Evolutionary conservation across 2,329 filamentous ascomycete species (phyloP).

Genomic region (Penicillium polonicum): DNA sequence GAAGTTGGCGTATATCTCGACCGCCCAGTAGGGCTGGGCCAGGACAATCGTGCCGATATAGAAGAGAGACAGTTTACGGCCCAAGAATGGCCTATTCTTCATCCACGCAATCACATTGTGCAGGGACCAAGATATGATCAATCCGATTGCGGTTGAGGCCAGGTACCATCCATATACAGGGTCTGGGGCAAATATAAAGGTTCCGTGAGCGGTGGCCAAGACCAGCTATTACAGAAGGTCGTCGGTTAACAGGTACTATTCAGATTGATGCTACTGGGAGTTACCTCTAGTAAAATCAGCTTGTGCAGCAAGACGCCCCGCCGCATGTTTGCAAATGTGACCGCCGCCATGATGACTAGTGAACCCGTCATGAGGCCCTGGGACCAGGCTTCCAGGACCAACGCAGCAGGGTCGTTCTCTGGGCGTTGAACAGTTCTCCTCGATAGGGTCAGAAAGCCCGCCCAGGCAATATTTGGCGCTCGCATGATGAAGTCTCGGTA

Average conservation of each 20-base stretch:
- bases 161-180: background rate
- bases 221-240: background rate
- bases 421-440: background rate
- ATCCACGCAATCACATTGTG: background rate
- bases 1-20: background rate
- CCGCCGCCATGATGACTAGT: background rate
- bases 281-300: background rate
- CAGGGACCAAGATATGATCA: background rate
- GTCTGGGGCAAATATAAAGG: background rate
- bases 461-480: too few relatives aligned
- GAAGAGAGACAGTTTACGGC: background rate
- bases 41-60: background rate
- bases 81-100: background rate
- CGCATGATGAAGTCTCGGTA: too few relatives aligned
- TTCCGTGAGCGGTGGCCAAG: background rate
- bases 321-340: background rate
- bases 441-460: background rate
- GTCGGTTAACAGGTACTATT: background rate
- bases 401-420: background rate
- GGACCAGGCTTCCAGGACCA: background rate
- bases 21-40: background rate
- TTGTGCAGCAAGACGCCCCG: background rate
- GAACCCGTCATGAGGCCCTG: background rate
- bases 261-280: background rate
- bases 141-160: background rate